Evolutionary conservation across 495 filamentous ascomycete genomes (phyloP).

Genomic region (Xylaria nigripes): DNA sequence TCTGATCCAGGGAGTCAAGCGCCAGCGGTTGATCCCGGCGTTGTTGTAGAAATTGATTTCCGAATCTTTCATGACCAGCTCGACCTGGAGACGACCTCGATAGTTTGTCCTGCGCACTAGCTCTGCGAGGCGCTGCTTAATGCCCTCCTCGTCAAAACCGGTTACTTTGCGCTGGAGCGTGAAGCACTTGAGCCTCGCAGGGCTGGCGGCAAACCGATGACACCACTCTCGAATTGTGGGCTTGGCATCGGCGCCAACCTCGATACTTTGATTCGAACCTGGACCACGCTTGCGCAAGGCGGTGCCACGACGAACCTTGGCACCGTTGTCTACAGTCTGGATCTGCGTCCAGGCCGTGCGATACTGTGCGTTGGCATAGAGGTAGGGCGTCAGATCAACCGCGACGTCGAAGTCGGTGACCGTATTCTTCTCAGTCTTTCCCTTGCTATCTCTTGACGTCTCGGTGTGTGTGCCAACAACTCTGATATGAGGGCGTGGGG

Average conservation of each 20-base stretch:
- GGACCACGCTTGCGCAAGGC: constrained; percentile 26
- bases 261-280: constrained; percentile 30
- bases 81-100: constrained; percentile 44
- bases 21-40: constrained; percentile 47
- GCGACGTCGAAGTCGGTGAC: constrained; percentile 67
- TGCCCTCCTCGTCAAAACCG: constrained; percentile 41
- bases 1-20: constrained; percentile 46
- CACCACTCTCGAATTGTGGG: constrained; percentile 49
- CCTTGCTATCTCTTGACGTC: constrained; percentile 29
- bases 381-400: constrained; percentile 43
- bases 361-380: constrained; percentile 33
- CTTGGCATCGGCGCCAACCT: constrained; percentile 27
- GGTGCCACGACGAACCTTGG: constrained; percentile 36
- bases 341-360: constrained; percentile 23
- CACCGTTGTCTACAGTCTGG: constrained; percentile 32
- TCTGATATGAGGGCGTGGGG: constrained; percentile 40
- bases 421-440: constrained; percentile 83
- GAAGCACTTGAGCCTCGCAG: constrained; percentile 44
- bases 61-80: constrained; percentile 43
- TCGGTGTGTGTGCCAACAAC: constrained; percentile 45
- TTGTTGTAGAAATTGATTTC: constrained; percentile 48
- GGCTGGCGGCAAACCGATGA: constrained; percentile 44
- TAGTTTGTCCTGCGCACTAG: constrained; percentile 53
- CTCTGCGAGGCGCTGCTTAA: constrained; percentile 36
- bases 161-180: constrained; percentile 40